These are phyloP conservation scores for Aureobasidium sp. DNA, from an alignment of 2,329 filamentous ascomycete species.

Conservation along the genomic window DNA sequence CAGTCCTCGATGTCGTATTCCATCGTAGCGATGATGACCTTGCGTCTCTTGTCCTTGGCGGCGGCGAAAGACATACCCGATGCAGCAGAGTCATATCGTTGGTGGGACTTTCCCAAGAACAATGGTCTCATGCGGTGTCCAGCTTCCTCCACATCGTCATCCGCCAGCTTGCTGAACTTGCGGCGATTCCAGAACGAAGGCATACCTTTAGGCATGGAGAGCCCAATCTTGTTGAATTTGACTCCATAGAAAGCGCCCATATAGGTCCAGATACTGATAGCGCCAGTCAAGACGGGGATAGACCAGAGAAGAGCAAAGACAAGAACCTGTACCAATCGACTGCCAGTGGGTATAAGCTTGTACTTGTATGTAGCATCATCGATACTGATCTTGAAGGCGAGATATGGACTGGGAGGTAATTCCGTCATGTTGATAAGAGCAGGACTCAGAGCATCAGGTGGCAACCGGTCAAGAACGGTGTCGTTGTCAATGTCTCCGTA, in stretches of 20 bases:
- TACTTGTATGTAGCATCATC: slow-evolving; percentile 48
- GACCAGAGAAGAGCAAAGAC: slow-evolving; percentile 47
- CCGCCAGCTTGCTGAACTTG: slow-evolving; percentile 19
- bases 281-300: slow-evolving; percentile 44
- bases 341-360: slow-evolving; percentile 45
- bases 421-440: slow-evolving; percentile 52
- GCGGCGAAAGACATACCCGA: neutral
- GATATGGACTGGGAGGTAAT: slow-evolving; percentile 43
- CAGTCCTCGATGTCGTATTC: slow-evolving; percentile 50
- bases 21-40: slow-evolving; percentile 49
- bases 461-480: slow-evolving; percentile 52
- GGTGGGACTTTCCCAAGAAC: slow-evolving; percentile 22
- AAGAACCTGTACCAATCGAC: slow-evolving; percentile 44
- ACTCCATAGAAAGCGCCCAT: slow-evolving; percentile 55
- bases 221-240: slow-evolving; percentile 53
- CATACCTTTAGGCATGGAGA: slow-evolving; percentile 34
- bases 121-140: slow-evolving; percentile 24
- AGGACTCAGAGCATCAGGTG: slow-evolving; percentile 48
- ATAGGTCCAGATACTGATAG: slow-evolving; percentile 46
- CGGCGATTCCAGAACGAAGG: slow-evolving; percentile 27
- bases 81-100: neutral
- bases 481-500: slow-evolving; percentile 56
- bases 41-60: slow-evolving; percentile 30
- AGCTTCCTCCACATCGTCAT: slow-evolving; percentile 20
- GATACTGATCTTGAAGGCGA: slow-evolving; percentile 48